Conservation (phyloP, 345 rosid species). For the Heritiera fomes region DNA sequence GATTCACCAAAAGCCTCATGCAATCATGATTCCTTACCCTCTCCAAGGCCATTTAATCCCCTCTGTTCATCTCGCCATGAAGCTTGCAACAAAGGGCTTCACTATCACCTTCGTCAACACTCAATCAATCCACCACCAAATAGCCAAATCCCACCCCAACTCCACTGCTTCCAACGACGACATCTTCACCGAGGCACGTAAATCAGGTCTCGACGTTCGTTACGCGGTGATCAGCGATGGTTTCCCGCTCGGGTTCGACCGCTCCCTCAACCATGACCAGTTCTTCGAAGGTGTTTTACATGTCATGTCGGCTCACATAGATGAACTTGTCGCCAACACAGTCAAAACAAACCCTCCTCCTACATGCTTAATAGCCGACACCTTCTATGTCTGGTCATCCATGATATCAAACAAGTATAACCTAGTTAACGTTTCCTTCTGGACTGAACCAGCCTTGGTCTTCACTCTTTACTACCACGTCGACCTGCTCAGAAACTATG, state of each 20-base stretch:
- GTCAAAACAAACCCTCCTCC: conserved; percentile 31
- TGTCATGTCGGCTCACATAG: conserved; percentile 63
- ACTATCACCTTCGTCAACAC: conserved; percentile 75
- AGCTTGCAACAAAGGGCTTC: conserved; percentile 77
- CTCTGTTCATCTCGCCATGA: conserved; percentile 59
- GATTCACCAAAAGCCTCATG: conserved; percentile 46
- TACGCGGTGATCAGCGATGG: conserved; percentile 59
- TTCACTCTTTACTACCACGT: conserved; percentile 62
- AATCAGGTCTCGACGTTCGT: conserved; percentile 67
- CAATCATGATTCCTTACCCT: conserved; percentile 61
- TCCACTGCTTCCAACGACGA: conserved; percentile 23
- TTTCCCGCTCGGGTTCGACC: conserved; percentile 63
- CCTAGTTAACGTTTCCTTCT: conserved; percentile 67
- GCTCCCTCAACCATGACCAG: conserved; percentile 74
- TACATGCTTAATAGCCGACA: conserved; percentile 59
- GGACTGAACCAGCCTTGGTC: conserved; percentile 84
- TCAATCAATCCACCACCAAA: conserved; percentile 59
- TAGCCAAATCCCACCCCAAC: conserved; percentile 30
- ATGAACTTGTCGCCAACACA: conserved; percentile 50
- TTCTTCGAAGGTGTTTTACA: conserved; percentile 48
- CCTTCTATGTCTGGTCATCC: conserved; percentile 75
- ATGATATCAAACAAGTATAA: conserved; percentile 58
- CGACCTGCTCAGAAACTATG: conserved; percentile 63
- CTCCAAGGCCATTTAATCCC: conserved; percentile 85
- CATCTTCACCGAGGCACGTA: conserved; percentile 50